Base-by-base conservation (phyloP, 2,329 filamentous ascomycete genomes). In the Aureobasidium sp. region DNA sequence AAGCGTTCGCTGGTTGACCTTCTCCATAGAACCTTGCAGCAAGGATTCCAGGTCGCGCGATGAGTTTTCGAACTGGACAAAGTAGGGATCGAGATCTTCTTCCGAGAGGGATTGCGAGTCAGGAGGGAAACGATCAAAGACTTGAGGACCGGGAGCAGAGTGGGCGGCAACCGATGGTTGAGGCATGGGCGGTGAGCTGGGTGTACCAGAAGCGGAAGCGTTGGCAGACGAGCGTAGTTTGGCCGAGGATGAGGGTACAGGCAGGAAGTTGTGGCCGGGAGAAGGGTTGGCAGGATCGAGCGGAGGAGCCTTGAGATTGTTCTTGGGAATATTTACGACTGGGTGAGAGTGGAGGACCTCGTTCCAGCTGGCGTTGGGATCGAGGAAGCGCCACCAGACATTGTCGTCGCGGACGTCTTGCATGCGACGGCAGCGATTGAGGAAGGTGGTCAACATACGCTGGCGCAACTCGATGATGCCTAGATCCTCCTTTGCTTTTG, bases 351-450 rank as follows among this genome's bases (percentile, higher is more conserved):
- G 87, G 7, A 99, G 78, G n/a, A 99, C 92, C 75, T 99, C 94
- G 71, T 84, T 95, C 92, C 94, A 99, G 83, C 94, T 97, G 27
- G 93, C 92, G 73, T 99, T 97, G 12, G 95, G 94, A 72, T 99
- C 94, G 37, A 99, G 81, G 71, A 99, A 99, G 67, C 91, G 88
- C 92, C 93, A 97, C 86, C 92, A 96, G 29, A 99, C 92, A 2
- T 93, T 93, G 71, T 99, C 94, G 64, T 91, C 89, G 59, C 91
- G 83, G 31, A 99, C 87, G 62, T 93, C 87, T 69, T 93, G 89
- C 93, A 97, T 97, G 65, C 86, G 85, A 66, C 92, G 85, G 75
- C 94, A 99, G 53, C 94, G 83, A 70, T 99, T 99, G 54, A 99
- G 74, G 69, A 99, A 99, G 0, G 97, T 94, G 5, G 89, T 89